These are phyloP conservation scores for Gossypium anomalum DNA, from an alignment of 345 rosid species.

Conservation along the genomic window DNA sequence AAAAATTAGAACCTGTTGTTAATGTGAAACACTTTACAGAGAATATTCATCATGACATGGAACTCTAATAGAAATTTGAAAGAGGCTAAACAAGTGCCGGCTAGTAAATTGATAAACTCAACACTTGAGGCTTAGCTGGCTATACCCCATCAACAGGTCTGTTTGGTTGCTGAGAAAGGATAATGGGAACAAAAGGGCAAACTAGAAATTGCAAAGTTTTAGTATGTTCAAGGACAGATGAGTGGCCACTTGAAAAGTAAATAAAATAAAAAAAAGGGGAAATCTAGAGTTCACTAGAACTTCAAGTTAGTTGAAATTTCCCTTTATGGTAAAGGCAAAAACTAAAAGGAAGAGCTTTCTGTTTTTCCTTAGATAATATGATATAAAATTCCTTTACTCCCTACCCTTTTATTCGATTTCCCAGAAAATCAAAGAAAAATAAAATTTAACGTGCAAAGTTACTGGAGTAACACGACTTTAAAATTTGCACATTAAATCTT, in stretches of 20 bases:
- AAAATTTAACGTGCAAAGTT: too few species aligned
- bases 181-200: background rate
- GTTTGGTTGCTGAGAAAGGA: conserved; percentile 29
- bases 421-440: conserved; percentile 14
- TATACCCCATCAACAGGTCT: conserved; percentile 8
- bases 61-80: conserved; percentile 37
- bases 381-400: background rate
- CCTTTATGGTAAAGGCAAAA: background rate
- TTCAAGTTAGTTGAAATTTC: conserved; percentile 11
- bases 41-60: conserved; percentile 43
- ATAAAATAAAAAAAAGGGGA: background rate
- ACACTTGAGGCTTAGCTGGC: conserved; percentile 17
- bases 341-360: background rate
- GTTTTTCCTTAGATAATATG: background rate
- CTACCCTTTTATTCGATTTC: conserved; percentile 14
- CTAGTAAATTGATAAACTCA: conserved; percentile 13
- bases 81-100: conserved; percentile 16
- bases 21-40: conserved; percentile 29
- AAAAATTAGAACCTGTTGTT: conserved; percentile 23
- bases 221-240: background rate
- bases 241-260: background rate
- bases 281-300: background rate
- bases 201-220: background rate
- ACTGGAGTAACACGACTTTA: too few species aligned
- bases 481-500: too few species aligned